Evolutionary conservation across 768 basidiomycete genomes (phyloP).

Genomic region (Boletus vinaceobasis): DNA sequence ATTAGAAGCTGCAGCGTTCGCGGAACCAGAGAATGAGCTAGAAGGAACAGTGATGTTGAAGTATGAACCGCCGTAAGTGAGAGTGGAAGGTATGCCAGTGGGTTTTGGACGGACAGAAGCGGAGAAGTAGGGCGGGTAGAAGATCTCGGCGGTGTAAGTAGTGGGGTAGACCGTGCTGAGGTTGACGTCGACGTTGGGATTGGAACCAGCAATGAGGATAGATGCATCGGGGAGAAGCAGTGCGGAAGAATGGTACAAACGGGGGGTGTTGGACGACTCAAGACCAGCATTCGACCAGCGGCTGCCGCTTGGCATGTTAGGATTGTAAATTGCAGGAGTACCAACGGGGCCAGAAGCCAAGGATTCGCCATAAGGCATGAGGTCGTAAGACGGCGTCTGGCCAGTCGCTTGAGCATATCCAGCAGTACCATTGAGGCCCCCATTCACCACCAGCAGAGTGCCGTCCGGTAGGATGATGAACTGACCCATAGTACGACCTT

Average conservation of each 20-base stretch:
- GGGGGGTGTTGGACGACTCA: slow-evolving; percentile 59
- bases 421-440: slow-evolving; percentile 82
- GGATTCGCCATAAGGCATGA: slow-evolving; percentile 74
- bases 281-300: slow-evolving; percentile 76
- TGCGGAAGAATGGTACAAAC: slow-evolving; percentile 91
- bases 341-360: slow-evolving; percentile 78
- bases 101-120: slow-evolving; percentile 66
- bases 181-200: slow-evolving; percentile 90
- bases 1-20: slow-evolving; percentile 70
- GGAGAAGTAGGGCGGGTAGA: slow-evolving; percentile 89
- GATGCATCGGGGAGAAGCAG: slow-evolving; percentile 84
- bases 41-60: slow-evolving; percentile 77
- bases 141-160: slow-evolving; percentile 79
- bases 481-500: slow-evolving; percentile 87
- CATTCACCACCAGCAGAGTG: slow-evolving; percentile 75
- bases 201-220: slow-evolving; percentile 87
- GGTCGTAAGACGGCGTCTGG: slow-evolving; percentile 33
- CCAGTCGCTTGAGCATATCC: slow-evolving; percentile 70
- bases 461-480: slow-evolving; percentile 83
- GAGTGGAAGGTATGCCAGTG: slow-evolving; percentile 62
- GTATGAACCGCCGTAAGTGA: slow-evolving; percentile 78
- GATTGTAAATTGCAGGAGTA: slow-evolving; percentile 80
- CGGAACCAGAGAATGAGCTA: slow-evolving; percentile 58
- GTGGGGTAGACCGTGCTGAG: slow-evolving; percentile 63
- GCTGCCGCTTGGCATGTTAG: slow-evolving; percentile 63